Evolutionary conservation across 1,284 basidiomycete genomes (phyloP).

Genomic region (Trichosporon sp.): DNA sequence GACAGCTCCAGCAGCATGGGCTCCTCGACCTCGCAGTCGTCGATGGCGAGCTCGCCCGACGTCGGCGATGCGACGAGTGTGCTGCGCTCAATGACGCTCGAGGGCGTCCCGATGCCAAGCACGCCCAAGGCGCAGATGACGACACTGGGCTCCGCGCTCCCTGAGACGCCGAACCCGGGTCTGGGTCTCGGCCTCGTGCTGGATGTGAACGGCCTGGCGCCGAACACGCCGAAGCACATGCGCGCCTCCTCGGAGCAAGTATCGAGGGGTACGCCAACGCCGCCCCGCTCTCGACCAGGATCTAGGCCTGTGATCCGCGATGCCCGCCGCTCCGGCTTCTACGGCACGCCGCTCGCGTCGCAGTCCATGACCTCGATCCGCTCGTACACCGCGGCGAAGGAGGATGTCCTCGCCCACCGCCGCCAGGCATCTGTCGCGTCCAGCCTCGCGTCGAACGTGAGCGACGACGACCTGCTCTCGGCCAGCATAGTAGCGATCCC

Average conservation of each 20-base stretch:
- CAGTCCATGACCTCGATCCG: conserved; percentile 1
- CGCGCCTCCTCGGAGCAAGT: not conserved
- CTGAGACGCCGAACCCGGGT: not conserved
- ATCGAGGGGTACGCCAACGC: not conserved
- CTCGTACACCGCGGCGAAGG: not conserved
- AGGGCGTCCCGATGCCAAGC: not conserved
- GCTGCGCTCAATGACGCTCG: not conserved
- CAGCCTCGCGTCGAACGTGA: conserved; percentile 26
- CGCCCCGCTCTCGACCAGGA: too few relatives aligned
- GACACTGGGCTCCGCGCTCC: not conserved
- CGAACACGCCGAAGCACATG: not conserved
- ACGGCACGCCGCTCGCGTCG: conserved; percentile 20
- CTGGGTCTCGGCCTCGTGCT: not conserved
- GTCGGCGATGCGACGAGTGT: conserved; percentile 24
- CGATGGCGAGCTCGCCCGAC: conserved; percentile 26
- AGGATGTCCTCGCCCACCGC: not conserved
- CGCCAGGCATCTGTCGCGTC: conserved; percentile 7
- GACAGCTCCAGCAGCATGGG: conserved; percentile 20
- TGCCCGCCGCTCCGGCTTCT: conserved; percentile 40
- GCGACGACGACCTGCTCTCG: conserved; percentile 39
- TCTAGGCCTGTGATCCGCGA: conserved; percentile 29
- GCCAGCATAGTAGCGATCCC: conserved; percentile 38
- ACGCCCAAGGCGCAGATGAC: not conserved
- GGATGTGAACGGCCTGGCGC: not conserved
- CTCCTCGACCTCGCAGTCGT: conserved; percentile 16